Percentiles rank a stretch among this genome's conserved stretches.
These are phyloP conservation scores for Lepidium aucheri DNA, from an alignment of 345 rosid genomes.

Conservation along the genomic window DNA sequence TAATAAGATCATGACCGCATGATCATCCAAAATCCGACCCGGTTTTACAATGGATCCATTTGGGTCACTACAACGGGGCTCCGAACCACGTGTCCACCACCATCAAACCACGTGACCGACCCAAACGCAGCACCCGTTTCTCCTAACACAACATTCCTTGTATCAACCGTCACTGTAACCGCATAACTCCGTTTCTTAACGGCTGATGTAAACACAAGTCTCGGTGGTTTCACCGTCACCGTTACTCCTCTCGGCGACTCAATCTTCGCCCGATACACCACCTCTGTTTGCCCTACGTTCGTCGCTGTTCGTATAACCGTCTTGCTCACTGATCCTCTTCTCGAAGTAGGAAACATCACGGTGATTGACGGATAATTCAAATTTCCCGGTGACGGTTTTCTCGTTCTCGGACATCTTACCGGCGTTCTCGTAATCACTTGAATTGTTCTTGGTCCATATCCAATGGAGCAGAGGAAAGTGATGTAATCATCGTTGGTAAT, in stretches of 20 bases:
- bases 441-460: slow-evolving; percentile 55
- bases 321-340: slow-evolving; percentile 34
- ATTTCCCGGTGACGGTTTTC: slow-evolving; percentile 53
- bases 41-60: slow-evolving; percentile 3
- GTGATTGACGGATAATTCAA: slow-evolving; percentile 76
- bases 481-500: slow-evolving; percentile 53
- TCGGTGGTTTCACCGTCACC: slow-evolving; percentile 49
- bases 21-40: slow-evolving; percentile 16
- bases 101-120: slow-evolving; percentile 67
- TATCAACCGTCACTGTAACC: slow-evolving; percentile 47
- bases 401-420: slow-evolving; percentile 39
- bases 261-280: slow-evolving; percentile 35
- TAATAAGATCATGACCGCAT: slow-evolving; percentile 21
- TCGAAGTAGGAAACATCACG: slow-evolving; percentile 45
- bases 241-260: slow-evolving; percentile 57
- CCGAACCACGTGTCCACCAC: slow-evolving; percentile 62
- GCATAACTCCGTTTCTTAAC: slow-evolving; percentile 51
- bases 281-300: slow-evolving; percentile 49
- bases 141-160: slow-evolving; percentile 40
- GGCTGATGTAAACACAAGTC: slow-evolving; percentile 36
- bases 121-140: slow-evolving; percentile 66
- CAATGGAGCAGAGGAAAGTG: slow-evolving; percentile 58
- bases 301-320: slow-evolving; percentile 53
- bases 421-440: slow-evolving; percentile 65
- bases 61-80: slow-evolving; percentile 71